Base-by-base conservation (phyloP, 768 basidiomycete species). In the Hygrocybe punicea region DNA sequence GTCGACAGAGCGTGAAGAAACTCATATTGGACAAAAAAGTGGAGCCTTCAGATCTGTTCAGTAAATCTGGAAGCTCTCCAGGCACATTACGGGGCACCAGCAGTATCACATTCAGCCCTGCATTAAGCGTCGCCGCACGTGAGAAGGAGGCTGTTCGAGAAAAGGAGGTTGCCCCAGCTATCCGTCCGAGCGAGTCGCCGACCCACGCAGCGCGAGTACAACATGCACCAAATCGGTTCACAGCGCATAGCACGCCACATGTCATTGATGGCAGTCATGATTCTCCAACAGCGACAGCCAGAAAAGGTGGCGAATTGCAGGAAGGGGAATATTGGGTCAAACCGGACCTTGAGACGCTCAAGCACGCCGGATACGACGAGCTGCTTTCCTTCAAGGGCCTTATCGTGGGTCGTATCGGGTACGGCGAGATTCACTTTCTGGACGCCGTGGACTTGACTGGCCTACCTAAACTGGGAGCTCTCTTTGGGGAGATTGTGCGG, bases 311-410 rank as follows among this genome's bases (percentile, higher is more conserved):
- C 5, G 55, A 56, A 25, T 79, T 84, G 14, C 81, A 85, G 58
- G 85, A 93, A 59, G 97, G 95, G 40, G 92, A 97, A 58, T 99
- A 98, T 74, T 98, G 85, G 81, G 84, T 89, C 56, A 86, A 86
- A 60, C 97, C 97, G 11, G 82, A 86, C 53, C 73, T 98, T 57
- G 74, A 81, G 34, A 81, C 80, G 33, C 82, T 98, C 60, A 84
- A 85, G 65, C 82, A 84, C 56, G 76, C 81, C 23, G 83, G 89
- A 17, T 84, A 87, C 65, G 83, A 86, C 61, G 84, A 92, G 55
- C 76, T 98, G 23, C 82, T 83, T 6, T 73, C 85, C 16, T 86
- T 94, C 65, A 74, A 81, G 56, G 85, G 85, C 60, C 84, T 99
- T 63, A 79, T 87, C 19, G 93, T 97, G 44, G 93, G 94, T 8